A percentile compares a stretch with the other conserved stretches of the same genome.
phyloP scores from a whole-genome alignment of 2,329 filamentous ascomycete species.

The Curvularia sp. region DNA sequence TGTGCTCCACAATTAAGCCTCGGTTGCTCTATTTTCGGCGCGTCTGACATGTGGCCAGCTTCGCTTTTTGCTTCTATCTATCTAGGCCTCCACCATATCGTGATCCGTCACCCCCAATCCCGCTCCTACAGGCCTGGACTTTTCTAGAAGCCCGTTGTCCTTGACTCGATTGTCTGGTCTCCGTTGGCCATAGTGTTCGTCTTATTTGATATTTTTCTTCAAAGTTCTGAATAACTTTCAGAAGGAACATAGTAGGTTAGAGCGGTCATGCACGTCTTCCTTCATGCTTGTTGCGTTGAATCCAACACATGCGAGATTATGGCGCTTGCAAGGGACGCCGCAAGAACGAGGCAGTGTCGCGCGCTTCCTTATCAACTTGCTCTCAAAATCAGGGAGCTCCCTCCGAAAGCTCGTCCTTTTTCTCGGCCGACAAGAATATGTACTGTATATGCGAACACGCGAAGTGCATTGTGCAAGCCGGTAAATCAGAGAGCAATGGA shows the following conservation, averaged over 20 bases:
- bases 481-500: background rate
- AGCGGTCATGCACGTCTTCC: conserved; percentile 9
- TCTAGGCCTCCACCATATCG: background rate
- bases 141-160: conserved; percentile 1
- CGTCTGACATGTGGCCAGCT: conserved; percentile 16
- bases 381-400: background rate
- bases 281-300: background rate
- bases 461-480: background rate
- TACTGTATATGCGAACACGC: background rate
- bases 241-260: background rate
- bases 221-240: background rate
- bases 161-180: background rate
- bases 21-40: conserved; percentile 26
- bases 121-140: background rate
- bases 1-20: conserved; percentile 13
- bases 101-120: conserved; percentile 5
- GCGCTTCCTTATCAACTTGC: background rate
- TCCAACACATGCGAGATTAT: conserved; percentile 3
- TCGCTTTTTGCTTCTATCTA: background rate
- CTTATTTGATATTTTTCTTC: no score
- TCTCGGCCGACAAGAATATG: background rate
- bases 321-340: conserved; percentile 6
- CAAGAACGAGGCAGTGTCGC: background rate
- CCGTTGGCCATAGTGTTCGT: no score
- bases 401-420: background rate